Percentiles rank a stretch among this genome's conserved stretches.
phyloP scores from a whole-genome alignment of 1,139 yeast genomes.

The Sugiyamaella novakii region DNA sequence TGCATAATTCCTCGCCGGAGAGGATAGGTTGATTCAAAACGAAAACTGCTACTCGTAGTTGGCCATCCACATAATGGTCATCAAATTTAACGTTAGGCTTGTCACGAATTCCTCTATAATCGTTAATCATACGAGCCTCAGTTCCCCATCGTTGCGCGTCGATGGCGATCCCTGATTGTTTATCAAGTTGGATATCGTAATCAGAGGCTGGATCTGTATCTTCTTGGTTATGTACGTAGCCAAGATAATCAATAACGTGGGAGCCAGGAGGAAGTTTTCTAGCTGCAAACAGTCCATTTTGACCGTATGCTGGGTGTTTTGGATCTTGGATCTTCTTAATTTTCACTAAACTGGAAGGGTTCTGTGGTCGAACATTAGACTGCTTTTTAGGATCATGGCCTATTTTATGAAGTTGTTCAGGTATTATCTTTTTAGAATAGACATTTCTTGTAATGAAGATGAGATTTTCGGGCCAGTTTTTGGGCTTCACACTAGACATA shows the following conservation, averaged over 20 bases:
- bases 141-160: constrained; percentile 35
- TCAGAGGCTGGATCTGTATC: constrained; percentile 35
- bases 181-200: constrained; percentile 35
- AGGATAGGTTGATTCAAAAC: constrained; percentile 29
- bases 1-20: constrained; percentile 34
- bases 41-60: constrained; percentile 33
- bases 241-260: constrained; percentile 36
- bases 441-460: constrained; percentile 25
- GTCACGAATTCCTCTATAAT: constrained; percentile 35
- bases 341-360: constrained; percentile 27
- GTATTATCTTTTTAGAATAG: constrained; percentile 26
- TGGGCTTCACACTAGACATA: constrained; percentile 18
- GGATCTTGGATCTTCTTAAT: constrained; percentile 32
- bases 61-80: constrained; percentile 31
- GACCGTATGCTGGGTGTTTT: constrained; percentile 37
- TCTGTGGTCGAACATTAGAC: constrained; percentile 17
- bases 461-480: constrained; percentile 30
- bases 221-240: constrained; percentile 33
- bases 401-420: constrained; percentile 23
- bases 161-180: constrained; percentile 30
- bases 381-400: constrained; percentile 20
- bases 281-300: constrained; percentile 35
- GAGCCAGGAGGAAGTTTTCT: constrained; percentile 30
- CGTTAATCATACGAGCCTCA: constrained; percentile 39
- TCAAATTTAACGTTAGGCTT: constrained; percentile 36